These are phyloP conservation scores for Thielaviopsis ethacetica DNA, from an alignment of 2,329 filamentous ascomycete genomes.

Conservation along the genomic window DNA sequence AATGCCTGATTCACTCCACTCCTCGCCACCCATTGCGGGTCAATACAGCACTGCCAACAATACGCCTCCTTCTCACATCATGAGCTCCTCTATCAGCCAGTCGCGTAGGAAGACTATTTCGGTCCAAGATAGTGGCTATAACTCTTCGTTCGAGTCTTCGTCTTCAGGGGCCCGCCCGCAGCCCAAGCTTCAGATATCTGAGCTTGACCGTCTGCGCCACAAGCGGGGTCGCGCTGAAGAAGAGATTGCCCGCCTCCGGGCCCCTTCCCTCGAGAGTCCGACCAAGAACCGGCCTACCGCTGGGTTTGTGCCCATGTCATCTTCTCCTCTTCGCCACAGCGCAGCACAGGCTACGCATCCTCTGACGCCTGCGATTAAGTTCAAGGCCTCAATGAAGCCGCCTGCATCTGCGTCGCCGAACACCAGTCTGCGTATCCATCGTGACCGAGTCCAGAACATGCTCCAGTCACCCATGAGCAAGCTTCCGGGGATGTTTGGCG, in stretches of 20 bases:
- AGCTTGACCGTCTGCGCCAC: slow-evolving; percentile 61
- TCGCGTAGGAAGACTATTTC: slow-evolving; percentile 60
- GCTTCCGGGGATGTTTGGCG: slow-evolving; percentile 26
- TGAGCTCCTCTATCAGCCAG: slow-evolving; percentile 46
- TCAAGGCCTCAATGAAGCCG: slow-evolving; percentile 42
- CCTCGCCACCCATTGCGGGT: slow-evolving; percentile 69
- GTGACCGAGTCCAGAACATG: slow-evolving; percentile 65
- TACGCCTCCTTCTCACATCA: slow-evolving; percentile 55
- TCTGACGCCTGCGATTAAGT: slow-evolving; percentile 68
- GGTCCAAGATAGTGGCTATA: slow-evolving; percentile 89
- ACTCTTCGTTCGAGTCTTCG: slow-evolving; percentile 89
- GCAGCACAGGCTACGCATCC: slow-evolving; percentile 50
- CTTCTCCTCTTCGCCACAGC: slow-evolving; percentile 50
- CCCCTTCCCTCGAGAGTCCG: slow-evolving; percentile 86
- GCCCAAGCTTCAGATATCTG: slow-evolving; percentile 53
- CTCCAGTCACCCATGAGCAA: slow-evolving; percentile 56
- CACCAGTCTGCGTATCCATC: slow-evolving; percentile 78
- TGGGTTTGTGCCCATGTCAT: slow-evolving; percentile 39
- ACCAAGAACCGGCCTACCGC: slow-evolving; percentile 47
- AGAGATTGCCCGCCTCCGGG: slow-evolving; percentile 83
- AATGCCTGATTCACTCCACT: slow-evolving; percentile 56
- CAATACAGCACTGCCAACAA: slow-evolving; percentile 43
- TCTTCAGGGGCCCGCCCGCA: slow-evolving; percentile 64
- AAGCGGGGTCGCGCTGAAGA: slow-evolving; percentile 88
- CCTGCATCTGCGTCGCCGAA: slow-evolving; percentile 78